These are phyloP conservation scores for Echinosophora koreensis DNA, from an alignment of 306 rosid genomes.

Conservation along the genomic window DNA sequence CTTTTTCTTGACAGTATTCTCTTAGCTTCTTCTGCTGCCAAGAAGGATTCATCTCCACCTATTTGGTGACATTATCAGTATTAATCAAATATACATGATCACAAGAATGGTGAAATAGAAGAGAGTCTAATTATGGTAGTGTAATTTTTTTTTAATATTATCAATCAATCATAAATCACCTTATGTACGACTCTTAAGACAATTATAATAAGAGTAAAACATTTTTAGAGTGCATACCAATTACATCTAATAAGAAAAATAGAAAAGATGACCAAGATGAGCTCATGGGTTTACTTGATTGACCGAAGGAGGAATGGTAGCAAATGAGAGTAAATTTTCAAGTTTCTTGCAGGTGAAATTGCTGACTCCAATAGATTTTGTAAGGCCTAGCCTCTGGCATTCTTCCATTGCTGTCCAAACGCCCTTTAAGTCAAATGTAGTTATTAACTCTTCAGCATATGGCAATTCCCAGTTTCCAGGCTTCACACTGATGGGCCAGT, in stretches of 20 bases:
- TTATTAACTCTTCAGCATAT: constrained; percentile 25
- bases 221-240: too few relatives aligned
- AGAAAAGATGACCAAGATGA: not conserved
- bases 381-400: constrained; percentile 49
- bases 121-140: too few relatives aligned
- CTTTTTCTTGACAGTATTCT: constrained; percentile 56
- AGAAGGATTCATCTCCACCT: constrained; percentile 66
- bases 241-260: not conserved
- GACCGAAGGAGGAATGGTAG: constrained; percentile 46
- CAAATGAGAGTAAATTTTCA: constrained; percentile 47
- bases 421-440: constrained; percentile 50
- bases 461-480: constrained; percentile 40
- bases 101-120: not conserved
- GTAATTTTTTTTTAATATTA: too few relatives aligned
- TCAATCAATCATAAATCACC: too few relatives aligned
- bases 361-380: constrained; percentile 59
- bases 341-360: constrained; percentile 55
- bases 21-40: constrained; percentile 63
- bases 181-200: too few relatives aligned
- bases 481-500: constrained; percentile 55
- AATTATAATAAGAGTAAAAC: too few relatives aligned
- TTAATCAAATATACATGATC: not conserved
- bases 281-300: constrained; percentile 50
- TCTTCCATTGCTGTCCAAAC: constrained; percentile 60
- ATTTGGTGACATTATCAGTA: not conserved